Evolutionary conservation across 1,284 basidiomycete genomes (phyloP).

Genomic region (Heliocybe sulcata): DNA sequence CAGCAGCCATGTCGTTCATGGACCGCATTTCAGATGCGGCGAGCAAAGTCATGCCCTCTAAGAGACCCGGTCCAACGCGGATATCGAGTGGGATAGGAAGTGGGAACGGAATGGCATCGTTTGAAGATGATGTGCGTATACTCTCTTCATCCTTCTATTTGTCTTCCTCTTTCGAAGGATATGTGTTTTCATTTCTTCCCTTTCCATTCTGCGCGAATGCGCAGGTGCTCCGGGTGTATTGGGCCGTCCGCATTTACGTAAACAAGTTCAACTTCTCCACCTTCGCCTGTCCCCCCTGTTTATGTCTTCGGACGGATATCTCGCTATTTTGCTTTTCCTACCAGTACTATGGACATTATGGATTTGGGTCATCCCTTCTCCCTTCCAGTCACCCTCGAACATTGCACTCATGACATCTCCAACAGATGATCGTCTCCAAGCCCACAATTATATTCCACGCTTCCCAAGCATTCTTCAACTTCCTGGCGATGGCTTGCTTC

Average conservation of each 20-base stretch:
- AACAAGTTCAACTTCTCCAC: constrained; percentile 19
- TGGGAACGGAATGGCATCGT: constrained; percentile 51
- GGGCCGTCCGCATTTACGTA: constrained; percentile 40
- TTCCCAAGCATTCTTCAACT: constrained; percentile 82
- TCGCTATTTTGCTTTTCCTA: constrained; percentile 55
- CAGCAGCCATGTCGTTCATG: constrained; percentile 11
- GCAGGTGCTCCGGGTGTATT: not conserved
- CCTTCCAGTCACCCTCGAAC: not conserved
- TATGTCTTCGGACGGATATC: constrained; percentile 32
- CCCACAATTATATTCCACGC: constrained; percentile 67
- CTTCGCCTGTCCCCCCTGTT: constrained; percentile 16
- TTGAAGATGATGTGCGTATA: constrained; percentile 63
- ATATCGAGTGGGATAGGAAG: constrained; percentile 45
- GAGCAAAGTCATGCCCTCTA: constrained; percentile 8
- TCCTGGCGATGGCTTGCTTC: constrained; percentile 83
- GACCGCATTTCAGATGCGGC: constrained; percentile 13
- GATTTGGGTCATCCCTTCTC: constrained; percentile 46
- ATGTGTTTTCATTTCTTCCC: constrained; percentile 12
- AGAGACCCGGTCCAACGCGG: constrained; percentile 18
- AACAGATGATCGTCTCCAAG: constrained; percentile 79
- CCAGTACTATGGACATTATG: constrained; percentile 54
- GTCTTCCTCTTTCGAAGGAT: constrained; percentile 7
- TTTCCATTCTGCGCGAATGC: constrained; percentile 11
- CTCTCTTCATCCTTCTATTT: constrained; percentile 8
- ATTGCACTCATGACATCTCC: not conserved